These are phyloP conservation scores for Populus hybrid DNA, from an alignment of 441 rosid genomes.

Conservation along the genomic window DNA sequence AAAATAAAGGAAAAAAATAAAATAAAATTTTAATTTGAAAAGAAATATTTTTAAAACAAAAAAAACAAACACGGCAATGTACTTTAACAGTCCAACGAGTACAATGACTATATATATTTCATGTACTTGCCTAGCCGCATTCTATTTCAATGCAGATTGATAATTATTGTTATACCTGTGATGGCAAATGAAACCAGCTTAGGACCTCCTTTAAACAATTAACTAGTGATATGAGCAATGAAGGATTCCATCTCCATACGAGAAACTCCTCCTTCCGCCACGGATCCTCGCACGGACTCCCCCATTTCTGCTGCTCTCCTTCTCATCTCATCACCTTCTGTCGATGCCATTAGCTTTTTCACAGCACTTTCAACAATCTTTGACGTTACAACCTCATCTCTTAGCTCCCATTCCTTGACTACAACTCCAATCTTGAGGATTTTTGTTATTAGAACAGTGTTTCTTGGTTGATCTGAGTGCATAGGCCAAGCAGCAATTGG, in stretches of 20 bases:
- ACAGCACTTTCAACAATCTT: constrained; percentile 25
- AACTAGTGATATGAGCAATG: constrained; percentile 39
- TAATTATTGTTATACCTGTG: not conserved
- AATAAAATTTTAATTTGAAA: no score
- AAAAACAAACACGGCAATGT: no score
- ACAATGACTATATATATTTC: not conserved
- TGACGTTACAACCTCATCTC: constrained; percentile 27
- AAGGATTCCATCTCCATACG: constrained; percentile 46
- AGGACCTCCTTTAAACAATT: not conserved
- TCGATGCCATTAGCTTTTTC: constrained; percentile 39
- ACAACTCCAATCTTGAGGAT: constrained; percentile 35
- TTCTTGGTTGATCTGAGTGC: constrained; percentile 65
- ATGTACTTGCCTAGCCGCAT: not conserved
- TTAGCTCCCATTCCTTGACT: constrained; percentile 31
- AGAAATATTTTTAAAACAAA: no score
- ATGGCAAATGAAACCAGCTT: not conserved
- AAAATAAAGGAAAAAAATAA: no score
- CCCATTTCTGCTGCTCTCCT: constrained; percentile 41
- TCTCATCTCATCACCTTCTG: constrained; percentile 44
- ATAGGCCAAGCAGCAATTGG: constrained; percentile 59
- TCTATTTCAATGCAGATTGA: not conserved
- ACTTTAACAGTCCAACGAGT: not conserved
- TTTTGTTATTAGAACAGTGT: constrained; percentile 37
- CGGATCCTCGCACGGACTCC: constrained; percentile 19
- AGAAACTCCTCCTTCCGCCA: constrained; percentile 40